A percentile compares a stretch with the other conserved stretches of the same genome.
Conservation (phyloP, 1,284 basidiomycete species). For the Leccinum laetum region DNA sequence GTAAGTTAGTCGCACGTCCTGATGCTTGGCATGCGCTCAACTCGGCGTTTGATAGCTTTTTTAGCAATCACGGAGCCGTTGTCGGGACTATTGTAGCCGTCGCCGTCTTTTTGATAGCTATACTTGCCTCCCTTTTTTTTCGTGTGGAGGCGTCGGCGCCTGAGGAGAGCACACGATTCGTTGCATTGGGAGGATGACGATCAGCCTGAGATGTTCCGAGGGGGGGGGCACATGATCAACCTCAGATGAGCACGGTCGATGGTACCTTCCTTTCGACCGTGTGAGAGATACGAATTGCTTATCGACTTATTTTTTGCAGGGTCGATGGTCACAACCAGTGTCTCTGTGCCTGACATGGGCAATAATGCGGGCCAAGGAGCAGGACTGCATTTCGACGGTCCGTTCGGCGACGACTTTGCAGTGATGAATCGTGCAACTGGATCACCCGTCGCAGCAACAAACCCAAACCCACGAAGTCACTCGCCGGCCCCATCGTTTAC, state of each 20-base stretch:
- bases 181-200: conserved; percentile 36
- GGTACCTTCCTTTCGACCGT: background rate
- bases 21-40: background rate
- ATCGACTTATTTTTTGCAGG: background rate
- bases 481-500: conserved; percentile 6
- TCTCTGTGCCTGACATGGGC: background rate
- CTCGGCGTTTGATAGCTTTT: conserved; percentile 43
- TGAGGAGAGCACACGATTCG: conserved; percentile 33
- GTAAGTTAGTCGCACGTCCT: conserved; percentile 18
- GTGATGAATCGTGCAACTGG: conserved; percentile 9
- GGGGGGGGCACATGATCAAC: conserved; percentile 19
- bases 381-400: background rate
- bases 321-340: background rate
- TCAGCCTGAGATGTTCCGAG: background rate
- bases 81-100: conserved; percentile 57
- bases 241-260: conserved; percentile 16
- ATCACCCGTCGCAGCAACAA: conserved; percentile 19
- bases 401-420: conserved; percentile 2
- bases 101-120: conserved; percentile 42
- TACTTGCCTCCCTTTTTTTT: conserved; percentile 35
- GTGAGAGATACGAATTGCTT: background rate
- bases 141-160: conserved; percentile 42
- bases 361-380: background rate
- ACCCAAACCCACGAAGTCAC: conserved; percentile 5
- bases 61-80: conserved; percentile 53